Evolutionary conservation across 2,329 filamentous ascomycete genomes (phyloP), one percentile per base, ranked within the genome.

Genomic region (Fusarium goolgardi): DNA sequence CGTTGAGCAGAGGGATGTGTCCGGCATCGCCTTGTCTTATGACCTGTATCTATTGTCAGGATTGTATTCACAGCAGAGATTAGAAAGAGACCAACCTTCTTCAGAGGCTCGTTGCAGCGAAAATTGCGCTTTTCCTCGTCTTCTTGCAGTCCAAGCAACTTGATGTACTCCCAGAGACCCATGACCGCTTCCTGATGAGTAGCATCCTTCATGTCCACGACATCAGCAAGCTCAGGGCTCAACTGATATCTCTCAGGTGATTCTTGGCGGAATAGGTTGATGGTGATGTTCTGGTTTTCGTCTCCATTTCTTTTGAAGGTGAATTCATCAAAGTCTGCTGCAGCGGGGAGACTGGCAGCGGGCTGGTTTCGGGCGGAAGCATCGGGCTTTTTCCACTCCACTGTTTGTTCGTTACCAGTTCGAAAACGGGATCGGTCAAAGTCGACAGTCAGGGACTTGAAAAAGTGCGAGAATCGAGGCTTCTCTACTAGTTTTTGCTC

Each of bases 61-160:
- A 49, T 55, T 23, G 20, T 49, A 34, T 56, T 46, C n/a, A 29
- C 27, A 21, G 15, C 45, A 8, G 11, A 21, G 39, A 16, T 50
- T 20, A 23, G 32, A 47, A 35, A 18, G n/a, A 46, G 13, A 64
- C 87, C 75, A 81, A 97, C 93, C 79, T 88, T 88, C 80, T 87
- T 91, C 53, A 99, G 79, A 46, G 90, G 85, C 43, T 94, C 91
- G 75, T 99, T 95, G 75, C 96, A 98, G 39, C 92, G 90, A 72
- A 99, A 95, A 63, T 92, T 91, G 65, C 96, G 88, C 82, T 96
- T 96, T 77, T 99, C 96, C 63, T 98, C 95, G 69, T 97, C 94
- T 76, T 97, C 95, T 77, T 97, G 93, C 46, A 99, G 83, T 20
- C 90, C 90, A 83, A 92, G 91, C 21, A 92, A 85, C 71, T 93